Conservation (phyloP, 768 basidiomycete genomes). For the Tubosaeta sp. region DNA sequence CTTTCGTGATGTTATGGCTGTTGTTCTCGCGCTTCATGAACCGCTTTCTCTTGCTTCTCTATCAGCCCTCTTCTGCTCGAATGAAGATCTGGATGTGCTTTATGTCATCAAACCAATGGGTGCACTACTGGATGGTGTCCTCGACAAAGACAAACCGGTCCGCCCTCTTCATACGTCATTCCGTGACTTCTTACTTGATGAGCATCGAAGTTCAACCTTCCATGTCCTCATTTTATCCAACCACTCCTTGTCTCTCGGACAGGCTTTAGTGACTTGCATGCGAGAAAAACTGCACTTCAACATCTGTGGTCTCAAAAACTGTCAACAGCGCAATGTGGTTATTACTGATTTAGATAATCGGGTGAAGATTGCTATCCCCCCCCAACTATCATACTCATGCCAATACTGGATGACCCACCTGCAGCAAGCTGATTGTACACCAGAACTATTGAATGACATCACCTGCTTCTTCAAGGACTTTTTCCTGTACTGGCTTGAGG, state of each 20-base stretch:
- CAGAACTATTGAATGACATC: not conserved
- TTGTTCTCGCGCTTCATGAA: not conserved
- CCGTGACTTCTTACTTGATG: not conserved
- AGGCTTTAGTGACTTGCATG: not conserved
- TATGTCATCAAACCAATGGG: not conserved
- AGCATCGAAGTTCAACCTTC: not conserved
- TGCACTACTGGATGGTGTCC: not conserved
- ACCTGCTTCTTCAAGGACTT: not conserved
- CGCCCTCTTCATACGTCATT: not conserved
- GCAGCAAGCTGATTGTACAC: not conserved
- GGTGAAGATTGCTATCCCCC: not conserved
- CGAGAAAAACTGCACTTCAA: not conserved
- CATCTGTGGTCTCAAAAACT: not conserved
- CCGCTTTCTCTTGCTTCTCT: not conserved
- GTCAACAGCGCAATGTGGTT: not conserved
- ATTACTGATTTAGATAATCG: not conserved
- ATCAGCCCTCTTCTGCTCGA: not conserved
- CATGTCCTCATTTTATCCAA: not conserved
- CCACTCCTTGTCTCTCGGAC: not conserved
- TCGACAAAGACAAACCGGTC: not conserved
- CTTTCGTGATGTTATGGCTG: not conserved
- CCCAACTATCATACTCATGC: not conserved
- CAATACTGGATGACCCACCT: not conserved
- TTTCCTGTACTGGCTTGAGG: not conserved
- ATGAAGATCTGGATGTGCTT: not conserved